phyloP scores from a whole-genome alignment of 495 filamentous ascomycete species.

The Pseudoneurospora amorphoporcata region DNA sequence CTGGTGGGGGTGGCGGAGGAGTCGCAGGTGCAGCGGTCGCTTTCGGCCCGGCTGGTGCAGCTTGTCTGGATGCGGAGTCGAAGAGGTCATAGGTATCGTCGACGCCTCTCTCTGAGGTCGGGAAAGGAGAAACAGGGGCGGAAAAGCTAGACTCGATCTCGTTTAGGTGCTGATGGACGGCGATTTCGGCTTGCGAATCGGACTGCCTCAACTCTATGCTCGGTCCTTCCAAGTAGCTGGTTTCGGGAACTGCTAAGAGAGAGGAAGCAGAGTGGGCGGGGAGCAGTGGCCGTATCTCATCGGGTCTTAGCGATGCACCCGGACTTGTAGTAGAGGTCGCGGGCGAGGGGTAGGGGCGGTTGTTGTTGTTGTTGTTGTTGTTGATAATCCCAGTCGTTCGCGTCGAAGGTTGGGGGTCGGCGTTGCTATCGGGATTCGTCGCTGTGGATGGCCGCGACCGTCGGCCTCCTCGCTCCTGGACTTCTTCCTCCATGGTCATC shows the following conservation, averaged over 20 bases:
- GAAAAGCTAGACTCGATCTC: conserved; percentile 86
- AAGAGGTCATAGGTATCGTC: conserved; percentile 57
- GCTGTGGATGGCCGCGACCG: neutral
- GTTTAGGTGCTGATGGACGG: conserved; percentile 50
- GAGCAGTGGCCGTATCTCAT: conserved; percentile 19
- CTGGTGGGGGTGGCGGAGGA: neutral
- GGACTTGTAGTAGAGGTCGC: conserved; percentile 3
- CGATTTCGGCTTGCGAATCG: conserved; percentile 37
- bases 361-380: conserved; percentile 4
- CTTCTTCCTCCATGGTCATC: neutral
- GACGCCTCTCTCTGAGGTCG: conserved; percentile 29
- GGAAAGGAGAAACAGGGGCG: conserved; percentile 41
- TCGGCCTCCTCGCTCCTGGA: neutral
- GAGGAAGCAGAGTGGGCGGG: conserved; percentile 3
- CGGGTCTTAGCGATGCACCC: conserved; percentile 6
- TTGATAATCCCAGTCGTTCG: neutral
- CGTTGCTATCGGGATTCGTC: neutral
- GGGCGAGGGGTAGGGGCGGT: conserved; percentile 3
- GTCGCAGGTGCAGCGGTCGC: neutral
- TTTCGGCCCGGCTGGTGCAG: neutral
- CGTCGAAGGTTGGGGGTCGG: neutral
- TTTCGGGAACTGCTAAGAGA: conserved; percentile 17
- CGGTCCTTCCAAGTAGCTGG: conserved; percentile 34
- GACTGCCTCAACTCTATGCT: conserved; percentile 26
- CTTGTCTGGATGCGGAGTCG: conserved; percentile 35